A percentile compares a stretch with the other conserved stretches of the same genome.
These are phyloP conservation scores for Triticum urartu DNA, from an alignment of 176 grass and related monocot species.

Conservation along the genomic window DNA sequence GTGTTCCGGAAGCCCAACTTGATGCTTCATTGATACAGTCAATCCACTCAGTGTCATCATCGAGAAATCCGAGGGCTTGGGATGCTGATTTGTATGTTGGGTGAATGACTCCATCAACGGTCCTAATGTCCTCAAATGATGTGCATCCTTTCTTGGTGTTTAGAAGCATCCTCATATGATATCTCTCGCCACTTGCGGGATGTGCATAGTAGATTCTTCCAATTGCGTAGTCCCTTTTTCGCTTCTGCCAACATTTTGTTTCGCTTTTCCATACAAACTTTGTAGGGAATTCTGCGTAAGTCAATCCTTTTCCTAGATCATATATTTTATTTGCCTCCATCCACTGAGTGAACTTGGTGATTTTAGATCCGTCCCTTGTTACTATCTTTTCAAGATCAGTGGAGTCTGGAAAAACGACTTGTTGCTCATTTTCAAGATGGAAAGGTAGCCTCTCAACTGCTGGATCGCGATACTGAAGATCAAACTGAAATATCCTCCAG, in stretches of 20 bases:
- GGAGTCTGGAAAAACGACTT: not conserved
- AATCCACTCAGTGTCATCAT: not conserved
- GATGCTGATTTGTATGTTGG: too few species aligned
- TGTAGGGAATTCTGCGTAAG: not conserved
- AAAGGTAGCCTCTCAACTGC: not conserved
- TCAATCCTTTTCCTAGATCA: not conserved
- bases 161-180: not conserved
- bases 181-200: not conserved
- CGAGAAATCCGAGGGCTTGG: not conserved
- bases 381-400: not conserved
- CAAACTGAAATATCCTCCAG: constrained; percentile 17
- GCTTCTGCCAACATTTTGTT: not conserved
- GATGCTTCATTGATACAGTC: too few species aligned
- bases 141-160: not conserved
- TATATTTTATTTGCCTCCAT: not conserved
- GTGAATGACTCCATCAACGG: too few species aligned
- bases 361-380: not conserved
- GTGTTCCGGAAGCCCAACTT: not conserved
- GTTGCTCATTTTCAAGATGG: not conserved
- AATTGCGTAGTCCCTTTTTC: not conserved
- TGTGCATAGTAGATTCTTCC: not conserved
- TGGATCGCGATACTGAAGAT: constrained; percentile 8
- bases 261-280: not conserved
- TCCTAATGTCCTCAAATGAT: too few species aligned
- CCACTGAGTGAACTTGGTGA: constrained; percentile 21